These are phyloP conservation scores for Xenoacremonium recifei DNA, from an alignment of 2,329 filamentous ascomycete species.

Conservation along the genomic window DNA sequence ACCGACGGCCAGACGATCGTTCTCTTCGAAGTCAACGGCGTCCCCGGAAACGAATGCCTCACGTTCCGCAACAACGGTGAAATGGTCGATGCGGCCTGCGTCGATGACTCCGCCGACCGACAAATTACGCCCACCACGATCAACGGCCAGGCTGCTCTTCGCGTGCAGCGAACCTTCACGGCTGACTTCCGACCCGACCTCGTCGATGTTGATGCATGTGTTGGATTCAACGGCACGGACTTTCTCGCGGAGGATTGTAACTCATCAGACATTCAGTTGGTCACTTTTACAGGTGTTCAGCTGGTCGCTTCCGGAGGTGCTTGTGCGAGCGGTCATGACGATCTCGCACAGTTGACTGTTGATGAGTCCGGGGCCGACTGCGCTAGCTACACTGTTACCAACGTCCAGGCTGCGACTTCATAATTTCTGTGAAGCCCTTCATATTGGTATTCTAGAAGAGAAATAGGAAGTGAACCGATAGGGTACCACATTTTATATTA, in stretches of 20 bases:
- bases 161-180: slow-evolving; percentile 15
- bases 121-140: slow-evolving; percentile 10
- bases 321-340: too few species aligned
- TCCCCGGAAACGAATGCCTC: slow-evolving; percentile 15
- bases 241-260: slow-evolving; percentile 16
- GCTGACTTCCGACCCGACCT: slow-evolving; percentile 14
- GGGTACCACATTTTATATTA: too few species aligned
- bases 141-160: slow-evolving; percentile 10
- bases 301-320: slow-evolving; percentile 9
- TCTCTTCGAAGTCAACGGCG: slow-evolving; percentile 11
- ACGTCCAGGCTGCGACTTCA: too few species aligned
- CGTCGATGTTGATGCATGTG: slow-evolving; percentile 11
- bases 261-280: slow-evolving; percentile 6
- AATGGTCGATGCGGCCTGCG: slow-evolving; percentile 16
- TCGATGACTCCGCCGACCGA: slow-evolving; percentile 12
- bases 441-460: too few species aligned
- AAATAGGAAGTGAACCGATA: too few species aligned
- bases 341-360: too few species aligned
- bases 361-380: too few species aligned
- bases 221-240: slow-evolving; percentile 16
- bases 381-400: too few species aligned
- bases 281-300: slow-evolving; percentile 12
- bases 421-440: too few species aligned
- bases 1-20: slow-evolving; percentile 14
- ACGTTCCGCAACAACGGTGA: slow-evolving; percentile 18